These are phyloP conservation scores for Dichotomocladium elegans DNA, from an alignment of 371 early-diverging fungal species.

Conservation along the genomic window DNA sequence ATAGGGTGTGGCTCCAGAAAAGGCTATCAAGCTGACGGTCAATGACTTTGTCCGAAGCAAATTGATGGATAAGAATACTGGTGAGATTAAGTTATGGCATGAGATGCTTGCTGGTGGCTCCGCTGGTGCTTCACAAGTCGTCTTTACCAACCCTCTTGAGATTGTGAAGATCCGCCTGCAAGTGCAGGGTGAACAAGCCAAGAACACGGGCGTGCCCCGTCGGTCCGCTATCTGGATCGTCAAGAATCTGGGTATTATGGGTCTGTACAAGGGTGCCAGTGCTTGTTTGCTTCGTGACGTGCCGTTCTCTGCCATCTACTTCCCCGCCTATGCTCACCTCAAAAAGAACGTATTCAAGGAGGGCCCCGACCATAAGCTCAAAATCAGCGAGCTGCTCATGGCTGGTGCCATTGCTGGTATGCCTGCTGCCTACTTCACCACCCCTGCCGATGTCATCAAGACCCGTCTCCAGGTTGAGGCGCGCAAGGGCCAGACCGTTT, in stretches of 20 bases:
- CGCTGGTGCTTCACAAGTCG: conserved; percentile 93
- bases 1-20: conserved; percentile 94
- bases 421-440: conserved; percentile 96
- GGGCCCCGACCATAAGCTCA: conserved; percentile 70
- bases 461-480: conserved; percentile 96
- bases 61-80: conserved; percentile 62
- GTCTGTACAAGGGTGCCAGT: conserved; percentile 92
- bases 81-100: conserved; percentile 70
- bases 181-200: conserved; percentile 77
- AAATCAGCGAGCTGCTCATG: conserved; percentile 74
- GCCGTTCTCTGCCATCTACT: conserved; percentile 96
- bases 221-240: conserved; percentile 87
- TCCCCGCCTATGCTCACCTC: conserved; percentile 92
- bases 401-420: conserved; percentile 96
- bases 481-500: conserved; percentile 82
- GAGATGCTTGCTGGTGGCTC: conserved; percentile 87
- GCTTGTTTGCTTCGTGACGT: conserved; percentile 95
- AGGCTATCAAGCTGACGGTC: conserved; percentile 97
- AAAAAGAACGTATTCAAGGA: conserved; percentile 86
- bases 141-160: conserved; percentile 94
- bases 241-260: conserved; percentile 87
- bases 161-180: conserved; percentile 98
- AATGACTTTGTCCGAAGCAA: conserved; percentile 89
- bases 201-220: conserved; percentile 53
- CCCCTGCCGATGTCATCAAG: conserved; percentile 98